These are phyloP conservation scores for Ceriops zippeliana DNA, from an alignment of 345 rosid species.

Conservation along the genomic window DNA sequence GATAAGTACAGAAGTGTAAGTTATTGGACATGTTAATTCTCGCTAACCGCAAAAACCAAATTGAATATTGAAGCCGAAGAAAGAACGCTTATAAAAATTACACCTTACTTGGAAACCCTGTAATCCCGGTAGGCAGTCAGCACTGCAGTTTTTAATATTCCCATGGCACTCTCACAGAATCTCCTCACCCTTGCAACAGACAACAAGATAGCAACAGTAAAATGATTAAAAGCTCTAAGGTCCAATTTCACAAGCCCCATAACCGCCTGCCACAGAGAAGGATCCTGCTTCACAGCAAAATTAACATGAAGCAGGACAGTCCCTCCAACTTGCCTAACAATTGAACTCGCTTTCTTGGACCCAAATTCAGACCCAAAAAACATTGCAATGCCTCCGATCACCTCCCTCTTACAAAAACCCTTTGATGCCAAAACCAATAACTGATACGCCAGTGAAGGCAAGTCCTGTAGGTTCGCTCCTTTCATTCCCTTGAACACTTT, in stretches of 20 bases:
- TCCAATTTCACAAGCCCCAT: slow-evolving; percentile 57
- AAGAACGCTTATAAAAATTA: neutral
- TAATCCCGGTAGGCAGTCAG: slow-evolving; percentile 57
- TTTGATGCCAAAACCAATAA: slow-evolving; percentile 73
- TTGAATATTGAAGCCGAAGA: neutral
- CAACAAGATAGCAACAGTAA: slow-evolving; percentile 55
- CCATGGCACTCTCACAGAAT: slow-evolving; percentile 55
- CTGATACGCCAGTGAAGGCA: slow-evolving; percentile 73
- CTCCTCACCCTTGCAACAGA: slow-evolving; percentile 71
- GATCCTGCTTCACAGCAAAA: slow-evolving; percentile 91
- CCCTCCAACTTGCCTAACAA: slow-evolving; percentile 69
- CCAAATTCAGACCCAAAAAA: slow-evolving; percentile 58
- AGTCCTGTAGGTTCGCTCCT: slow-evolving; percentile 60
- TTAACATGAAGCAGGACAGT: slow-evolving; percentile 81
- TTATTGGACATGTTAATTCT: too few species aligned
- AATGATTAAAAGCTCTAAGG: slow-evolving; percentile 59
- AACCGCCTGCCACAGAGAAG: slow-evolving; percentile 71
- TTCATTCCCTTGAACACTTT: slow-evolving; percentile 60
- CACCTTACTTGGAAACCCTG: slow-evolving; percentile 53
- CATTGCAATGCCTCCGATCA: slow-evolving; percentile 59
- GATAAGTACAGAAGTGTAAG: too few species aligned
- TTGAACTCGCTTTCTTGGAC: slow-evolving; percentile 39
- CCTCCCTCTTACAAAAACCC: slow-evolving; percentile 68
- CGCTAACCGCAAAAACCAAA: too few species aligned
- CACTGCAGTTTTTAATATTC: slow-evolving; percentile 48